A percentile compares a stretch with the other conserved stretches of the same genome.
These are phyloP conservation scores for Botrytis tulipae DNA, from an alignment of 2,329 filamentous ascomycete genomes.

Conservation along the genomic window DNA sequence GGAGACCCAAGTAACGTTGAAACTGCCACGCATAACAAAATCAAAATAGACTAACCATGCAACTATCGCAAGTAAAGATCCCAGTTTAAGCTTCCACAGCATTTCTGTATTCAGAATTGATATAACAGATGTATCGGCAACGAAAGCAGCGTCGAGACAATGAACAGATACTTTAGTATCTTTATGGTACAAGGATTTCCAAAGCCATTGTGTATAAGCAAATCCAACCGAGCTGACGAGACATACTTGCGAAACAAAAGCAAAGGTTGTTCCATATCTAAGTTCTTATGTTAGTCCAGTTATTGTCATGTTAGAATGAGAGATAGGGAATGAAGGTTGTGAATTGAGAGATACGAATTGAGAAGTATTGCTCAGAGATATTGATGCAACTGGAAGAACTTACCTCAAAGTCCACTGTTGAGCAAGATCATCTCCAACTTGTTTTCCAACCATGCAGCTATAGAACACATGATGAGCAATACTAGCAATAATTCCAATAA, in stretches of 20 bases:
- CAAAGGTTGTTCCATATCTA: conserved; percentile 25
- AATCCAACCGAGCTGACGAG: conserved; percentile 22
- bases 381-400: not conserved
- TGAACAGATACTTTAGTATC: conserved; percentile 21
- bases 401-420: conserved; percentile 26
- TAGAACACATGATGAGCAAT: conserved; percentile 25
- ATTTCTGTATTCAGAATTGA: conserved; percentile 24
- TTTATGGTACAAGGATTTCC: conserved; percentile 22
- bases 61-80: conserved; percentile 22
- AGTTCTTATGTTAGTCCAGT: not conserved
- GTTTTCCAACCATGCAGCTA: conserved; percentile 13
- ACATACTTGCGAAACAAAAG: conserved; percentile 23
- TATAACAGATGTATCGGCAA: conserved; percentile 18
- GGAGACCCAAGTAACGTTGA: not conserved
- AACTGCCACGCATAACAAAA: not conserved
- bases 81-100: conserved; percentile 24
- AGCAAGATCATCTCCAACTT: conserved; percentile 22
- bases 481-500: conserved; percentile 22
- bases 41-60: conserved; percentile 17
- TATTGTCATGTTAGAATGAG: not conserved
- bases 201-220: conserved; percentile 27
- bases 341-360: not conserved
- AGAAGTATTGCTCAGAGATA: not conserved
- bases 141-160: conserved; percentile 25
- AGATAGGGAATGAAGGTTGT: not conserved